Conservation (phyloP, 2,329 filamentous ascomycete species). For the Trichophyton schoenleinii region DNA sequence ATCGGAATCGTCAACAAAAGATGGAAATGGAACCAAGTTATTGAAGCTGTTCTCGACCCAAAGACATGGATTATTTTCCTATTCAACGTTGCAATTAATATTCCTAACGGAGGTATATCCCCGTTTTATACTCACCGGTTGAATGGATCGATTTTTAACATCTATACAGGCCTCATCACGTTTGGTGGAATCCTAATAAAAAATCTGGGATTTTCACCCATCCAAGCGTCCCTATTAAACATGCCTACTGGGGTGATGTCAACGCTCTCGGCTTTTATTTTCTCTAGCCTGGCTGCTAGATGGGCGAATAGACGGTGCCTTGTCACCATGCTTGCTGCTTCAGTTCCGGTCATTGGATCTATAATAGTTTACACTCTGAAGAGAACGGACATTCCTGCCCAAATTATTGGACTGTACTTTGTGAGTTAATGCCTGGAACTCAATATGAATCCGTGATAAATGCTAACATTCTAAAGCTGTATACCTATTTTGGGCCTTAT, state of each 20-base stretch:
- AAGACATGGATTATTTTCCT: slow-evolving; percentile 28
- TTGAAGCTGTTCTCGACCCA: slow-evolving; percentile 23
- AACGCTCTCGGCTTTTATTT: slow-evolving; percentile 21
- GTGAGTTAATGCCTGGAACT: slow-evolving; percentile 7
- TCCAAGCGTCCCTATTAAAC: slow-evolving; percentile 32
- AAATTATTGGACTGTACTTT: slow-evolving; percentile 31
- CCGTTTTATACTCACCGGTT: not conserved
- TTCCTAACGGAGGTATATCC: slow-evolving; percentile 28
- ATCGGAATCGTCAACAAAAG: slow-evolving; percentile 26
- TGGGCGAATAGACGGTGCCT: slow-evolving; percentile 21
- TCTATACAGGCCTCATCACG: slow-evolving; percentile 20
- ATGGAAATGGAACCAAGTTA: slow-evolving; percentile 22
- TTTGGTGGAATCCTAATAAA: slow-evolving; percentile 40
- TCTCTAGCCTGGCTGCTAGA: slow-evolving; percentile 22
- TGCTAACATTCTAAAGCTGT: slow-evolving; percentile 15
- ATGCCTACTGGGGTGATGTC: slow-evolving; percentile 27
- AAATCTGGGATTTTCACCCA: slow-evolving; percentile 54
- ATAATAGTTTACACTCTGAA: slow-evolving; percentile 21
- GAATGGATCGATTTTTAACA: not conserved
- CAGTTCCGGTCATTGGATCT: slow-evolving; percentile 22
- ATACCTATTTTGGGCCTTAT: slow-evolving; percentile 30
- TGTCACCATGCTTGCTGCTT: slow-evolving; percentile 21
- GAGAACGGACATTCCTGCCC: slow-evolving; percentile 24
- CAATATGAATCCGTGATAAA: not conserved
- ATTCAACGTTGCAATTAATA: slow-evolving; percentile 24